Conservation (phyloP, 2,329 filamentous ascomycete species). For the Talaromyces rugulosus region DNA sequence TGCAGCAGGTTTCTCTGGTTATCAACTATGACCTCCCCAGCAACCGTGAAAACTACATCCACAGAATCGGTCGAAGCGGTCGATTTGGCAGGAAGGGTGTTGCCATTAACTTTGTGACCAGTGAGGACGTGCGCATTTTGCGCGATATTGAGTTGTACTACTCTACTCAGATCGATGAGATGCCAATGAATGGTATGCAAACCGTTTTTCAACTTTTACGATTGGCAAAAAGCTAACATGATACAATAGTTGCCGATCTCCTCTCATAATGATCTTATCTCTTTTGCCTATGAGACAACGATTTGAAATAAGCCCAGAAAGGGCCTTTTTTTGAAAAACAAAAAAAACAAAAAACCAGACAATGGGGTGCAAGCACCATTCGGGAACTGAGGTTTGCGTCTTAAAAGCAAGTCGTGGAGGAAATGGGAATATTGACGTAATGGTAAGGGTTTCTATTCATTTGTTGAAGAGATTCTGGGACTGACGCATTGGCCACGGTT, state of each 20-base stretch:
- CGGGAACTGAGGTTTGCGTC: not conserved
- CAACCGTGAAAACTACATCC: constrained; percentile 99
- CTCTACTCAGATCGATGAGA: constrained; percentile 95
- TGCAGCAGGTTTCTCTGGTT: constrained; percentile 95
- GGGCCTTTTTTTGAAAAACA: not conserved
- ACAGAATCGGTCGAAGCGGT: constrained; percentile 92
- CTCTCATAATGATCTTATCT: constrained; percentile 15
- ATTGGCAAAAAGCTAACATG: constrained; percentile 1
- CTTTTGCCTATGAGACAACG: not conserved
- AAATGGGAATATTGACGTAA: constrained; percentile 10
- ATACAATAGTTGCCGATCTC: constrained; percentile 20
- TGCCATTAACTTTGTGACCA: constrained; percentile 98
- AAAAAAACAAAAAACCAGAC: not conserved
- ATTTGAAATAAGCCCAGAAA: not conserved
- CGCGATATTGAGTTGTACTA: constrained; percentile 97
- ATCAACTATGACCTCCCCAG: constrained; percentile 99
- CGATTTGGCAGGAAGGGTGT: constrained; percentile 97
- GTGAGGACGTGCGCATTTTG: constrained; percentile 94
- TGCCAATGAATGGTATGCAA: constrained; percentile 82
- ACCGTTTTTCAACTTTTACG: not conserved
- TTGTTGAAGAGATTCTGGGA: not conserved
- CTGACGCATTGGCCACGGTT: not conserved
- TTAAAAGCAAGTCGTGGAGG: constrained; percentile 11
- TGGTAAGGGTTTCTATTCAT: constrained; percentile 4
- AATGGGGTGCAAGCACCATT: not conserved